Evolutionary conservation across 495 filamentous ascomycete genomes (phyloP).

Genomic region (Penicillium chermesinum): DNA sequence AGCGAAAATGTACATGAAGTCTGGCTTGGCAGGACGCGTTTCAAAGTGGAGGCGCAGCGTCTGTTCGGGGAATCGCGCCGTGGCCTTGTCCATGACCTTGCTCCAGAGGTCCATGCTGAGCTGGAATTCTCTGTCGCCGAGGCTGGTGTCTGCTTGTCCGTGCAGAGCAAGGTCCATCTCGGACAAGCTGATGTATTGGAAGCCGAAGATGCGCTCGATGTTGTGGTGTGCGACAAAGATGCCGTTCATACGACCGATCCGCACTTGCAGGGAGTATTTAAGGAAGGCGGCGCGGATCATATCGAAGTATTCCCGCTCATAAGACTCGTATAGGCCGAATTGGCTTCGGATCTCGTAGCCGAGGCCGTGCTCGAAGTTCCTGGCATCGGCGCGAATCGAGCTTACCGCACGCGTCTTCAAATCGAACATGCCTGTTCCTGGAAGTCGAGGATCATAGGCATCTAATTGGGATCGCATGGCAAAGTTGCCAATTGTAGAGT

Average conservation of each 20-base stretch:
- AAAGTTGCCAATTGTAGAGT: slow-evolving; percentile 82
- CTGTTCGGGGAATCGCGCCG: slow-evolving; percentile 59
- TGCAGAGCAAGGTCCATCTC: slow-evolving; percentile 90
- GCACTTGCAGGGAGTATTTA: slow-evolving; percentile 93
- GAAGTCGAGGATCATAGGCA: slow-evolving; percentile 78
- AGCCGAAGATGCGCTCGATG: slow-evolving; percentile 89
- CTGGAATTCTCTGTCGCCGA: slow-evolving; percentile 88
- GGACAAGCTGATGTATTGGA: slow-evolving; percentile 80
- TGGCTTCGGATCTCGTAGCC: slow-evolving; percentile 81
- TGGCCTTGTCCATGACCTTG: slow-evolving; percentile 67
- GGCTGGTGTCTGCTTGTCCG: slow-evolving; percentile 53
- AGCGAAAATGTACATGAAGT: slow-evolving; percentile 85
- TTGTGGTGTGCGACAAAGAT: slow-evolving; percentile 99
- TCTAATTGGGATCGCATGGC: slow-evolving; percentile 95
- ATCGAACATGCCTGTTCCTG: slow-evolving; percentile 94
- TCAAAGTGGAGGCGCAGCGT: slow-evolving; percentile 87
- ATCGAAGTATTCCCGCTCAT: slow-evolving; percentile 92
- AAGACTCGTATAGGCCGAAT: slow-evolving; percentile 78
- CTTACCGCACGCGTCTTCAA: slow-evolving; percentile 92
- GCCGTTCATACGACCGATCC: slow-evolving; percentile 96
- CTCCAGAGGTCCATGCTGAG: slow-evolving; percentile 74
- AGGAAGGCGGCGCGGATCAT: slow-evolving; percentile 94
- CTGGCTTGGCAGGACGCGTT: slow-evolving; percentile 52
- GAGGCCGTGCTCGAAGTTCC: slow-evolving; percentile 63
- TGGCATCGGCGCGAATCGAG: slow-evolving; percentile 78